Percentiles rank a stretch among this genome's conserved stretches.
These are phyloP conservation scores for Delonix regia DNA, from an alignment of 306 rosid species.

Conservation along the genomic window DNA sequence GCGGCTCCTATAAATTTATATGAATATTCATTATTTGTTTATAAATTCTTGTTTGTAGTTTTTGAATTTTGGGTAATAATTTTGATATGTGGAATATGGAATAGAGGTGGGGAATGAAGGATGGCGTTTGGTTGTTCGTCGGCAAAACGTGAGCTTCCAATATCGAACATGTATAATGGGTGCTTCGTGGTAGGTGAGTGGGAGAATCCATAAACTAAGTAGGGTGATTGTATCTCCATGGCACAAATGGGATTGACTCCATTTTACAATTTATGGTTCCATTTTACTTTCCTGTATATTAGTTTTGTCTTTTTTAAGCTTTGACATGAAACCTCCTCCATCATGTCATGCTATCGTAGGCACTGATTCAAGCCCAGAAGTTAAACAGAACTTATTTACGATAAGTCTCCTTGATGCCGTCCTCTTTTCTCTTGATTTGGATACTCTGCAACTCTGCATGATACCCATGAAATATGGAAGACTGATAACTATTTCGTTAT, in stretches of 20 bases:
- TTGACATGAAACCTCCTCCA: background rate
- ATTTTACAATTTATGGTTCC: background rate
- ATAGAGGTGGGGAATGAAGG: background rate
- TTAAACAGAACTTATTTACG: too few species aligned
- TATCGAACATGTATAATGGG: background rate
- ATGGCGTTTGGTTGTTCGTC: background rate
- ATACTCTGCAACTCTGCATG: too few species aligned
- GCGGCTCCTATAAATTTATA: background rate
- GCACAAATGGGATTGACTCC: background rate
- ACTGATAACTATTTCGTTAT: too few species aligned
- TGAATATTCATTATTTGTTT: background rate
- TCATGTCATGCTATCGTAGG: background rate
- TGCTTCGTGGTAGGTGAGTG: conserved; percentile 10
- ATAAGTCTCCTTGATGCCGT: too few species aligned
- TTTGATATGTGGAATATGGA: background rate
- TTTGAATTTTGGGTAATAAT: background rate
- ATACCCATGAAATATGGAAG: too few species aligned
- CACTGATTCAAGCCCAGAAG: background rate
- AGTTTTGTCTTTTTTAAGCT: background rate
- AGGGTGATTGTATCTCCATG: background rate
- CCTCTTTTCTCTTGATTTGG: too few species aligned
- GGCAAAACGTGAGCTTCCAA: conserved; percentile 11
- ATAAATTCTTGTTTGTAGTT: too few species aligned
- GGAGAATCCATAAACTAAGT: background rate
- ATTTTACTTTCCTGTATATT: background rate